phyloP scores from a whole-genome alignment of 352 stramenopile genomes.

The Saprolegnia diclina region DNA sequence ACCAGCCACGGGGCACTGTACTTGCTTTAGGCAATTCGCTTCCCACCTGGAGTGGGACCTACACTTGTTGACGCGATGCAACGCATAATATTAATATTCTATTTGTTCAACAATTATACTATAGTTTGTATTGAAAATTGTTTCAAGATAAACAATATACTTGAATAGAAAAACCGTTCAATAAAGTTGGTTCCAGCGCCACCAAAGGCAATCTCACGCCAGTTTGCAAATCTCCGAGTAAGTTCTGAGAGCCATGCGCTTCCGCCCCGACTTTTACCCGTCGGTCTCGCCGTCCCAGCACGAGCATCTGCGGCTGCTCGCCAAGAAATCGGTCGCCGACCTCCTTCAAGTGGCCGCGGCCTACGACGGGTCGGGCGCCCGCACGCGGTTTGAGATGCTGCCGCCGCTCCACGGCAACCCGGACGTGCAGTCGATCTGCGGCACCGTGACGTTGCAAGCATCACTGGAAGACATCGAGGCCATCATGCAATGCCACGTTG shows the following conservation, averaged over 20 bases:
- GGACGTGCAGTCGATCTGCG: constrained; percentile 19
- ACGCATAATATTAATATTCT: neutral
- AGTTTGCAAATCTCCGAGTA: no score
- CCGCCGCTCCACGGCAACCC: constrained; percentile 15
- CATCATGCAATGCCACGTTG: constrained; percentile 21
- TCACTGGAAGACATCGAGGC: constrained; percentile 22
- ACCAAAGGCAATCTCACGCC: neutral
- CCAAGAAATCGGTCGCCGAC: constrained; percentile 14
- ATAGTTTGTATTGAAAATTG: neutral
- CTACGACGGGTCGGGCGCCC: neutral
- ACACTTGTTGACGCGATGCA: neutral
- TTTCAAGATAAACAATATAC: neutral
- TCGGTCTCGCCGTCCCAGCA: constrained; percentile 3
- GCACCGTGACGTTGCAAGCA: constrained; percentile 10
- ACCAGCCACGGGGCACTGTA: neutral
- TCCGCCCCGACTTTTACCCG: constrained; percentile 20
- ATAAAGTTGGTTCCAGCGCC: no score
- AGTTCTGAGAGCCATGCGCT: constrained; percentile 9
- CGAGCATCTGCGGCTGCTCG: neutral
- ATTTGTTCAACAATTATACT: neutral
- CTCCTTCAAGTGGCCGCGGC: constrained; percentile 18
- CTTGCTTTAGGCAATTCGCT: neutral
- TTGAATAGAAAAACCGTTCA: neutral
- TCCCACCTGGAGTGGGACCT: neutral
- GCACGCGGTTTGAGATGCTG: neutral